Evolutionary conservation across 768 basidiomycete genomes (phyloP).

Genomic region (Scleroderma bovista): DNA sequence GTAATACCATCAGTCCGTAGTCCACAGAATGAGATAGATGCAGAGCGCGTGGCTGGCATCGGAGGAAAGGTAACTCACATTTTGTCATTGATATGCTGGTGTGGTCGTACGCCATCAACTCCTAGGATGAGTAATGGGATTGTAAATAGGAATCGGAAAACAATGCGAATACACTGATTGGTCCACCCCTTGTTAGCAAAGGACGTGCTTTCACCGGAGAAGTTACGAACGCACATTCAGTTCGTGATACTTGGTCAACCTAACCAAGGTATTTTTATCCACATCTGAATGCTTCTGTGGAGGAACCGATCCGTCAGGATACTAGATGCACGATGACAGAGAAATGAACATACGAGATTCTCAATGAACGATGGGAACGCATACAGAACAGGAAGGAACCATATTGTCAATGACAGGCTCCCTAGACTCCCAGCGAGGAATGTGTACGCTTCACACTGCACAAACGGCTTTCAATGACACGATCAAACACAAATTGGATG

Average conservation of each 20-base stretch:
- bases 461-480: slow-evolving; percentile 7
- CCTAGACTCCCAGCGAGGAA: slow-evolving; percentile 67
- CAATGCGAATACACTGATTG: slow-evolving; percentile 56
- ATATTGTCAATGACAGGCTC: slow-evolving; percentile 63
- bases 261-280: slow-evolving; percentile 59
- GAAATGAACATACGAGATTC: slow-evolving; percentile 45
- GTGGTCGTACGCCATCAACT: slow-evolving; percentile 59
- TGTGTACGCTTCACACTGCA: slow-evolving; percentile 63
- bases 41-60: neutral
- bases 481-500: neutral
- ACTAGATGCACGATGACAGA: neutral
- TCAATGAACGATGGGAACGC: slow-evolving; percentile 61
- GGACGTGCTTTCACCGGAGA: neutral
- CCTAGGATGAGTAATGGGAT: slow-evolving; percentile 62
- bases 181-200: neutral
- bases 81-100: slow-evolving; percentile 60
- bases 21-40: too few species aligned
- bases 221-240: slow-evolving; percentile 54
- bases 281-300: slow-evolving; percentile 54
- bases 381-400: slow-evolving; percentile 70
- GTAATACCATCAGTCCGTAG: neutral
- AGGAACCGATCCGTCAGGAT: neutral
- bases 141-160: slow-evolving; percentile 70
- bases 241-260: slow-evolving; percentile 76
- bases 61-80: slow-evolving; percentile 32